Conservation (phyloP, 2,329 filamentous ascomycete genomes). For the Xylariaceae sp. region DNA sequence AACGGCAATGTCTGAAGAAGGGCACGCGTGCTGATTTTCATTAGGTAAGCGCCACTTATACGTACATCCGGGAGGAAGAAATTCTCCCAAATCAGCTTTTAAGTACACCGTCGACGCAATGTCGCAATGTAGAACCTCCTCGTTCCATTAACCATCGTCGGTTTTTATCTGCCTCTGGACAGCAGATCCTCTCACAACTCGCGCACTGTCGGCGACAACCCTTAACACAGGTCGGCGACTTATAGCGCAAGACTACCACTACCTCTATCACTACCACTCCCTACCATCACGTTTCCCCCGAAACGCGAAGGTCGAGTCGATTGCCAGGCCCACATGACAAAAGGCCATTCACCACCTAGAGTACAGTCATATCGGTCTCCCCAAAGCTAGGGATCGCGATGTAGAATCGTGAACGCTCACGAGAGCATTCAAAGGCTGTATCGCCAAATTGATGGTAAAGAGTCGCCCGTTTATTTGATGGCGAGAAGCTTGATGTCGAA, state of each 20-base stretch:
- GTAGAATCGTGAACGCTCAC: conserved; percentile 4
- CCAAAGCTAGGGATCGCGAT: conserved; percentile 15
- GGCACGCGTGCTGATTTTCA: conserved; percentile 22
- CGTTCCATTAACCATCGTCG: conserved; percentile 42
- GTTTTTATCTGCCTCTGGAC: conserved; percentile 33
- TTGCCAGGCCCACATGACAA: conserved; percentile 12
- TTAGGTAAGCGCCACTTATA: conserved; percentile 2
- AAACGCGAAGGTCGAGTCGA: conserved; percentile 9
- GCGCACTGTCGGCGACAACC: too few relatives aligned
- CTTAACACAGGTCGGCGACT: too few relatives aligned
- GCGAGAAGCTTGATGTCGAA: conserved; percentile 87
- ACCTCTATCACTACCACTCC: conserved; percentile 31
- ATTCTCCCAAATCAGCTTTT: conserved; percentile 31
- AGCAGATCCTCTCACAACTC: conserved; percentile 29
- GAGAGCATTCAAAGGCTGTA: conserved; percentile 2
- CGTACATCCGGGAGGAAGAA: background rate
- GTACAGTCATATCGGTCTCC: conserved; percentile 29
- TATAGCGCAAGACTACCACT: conserved; percentile 36
- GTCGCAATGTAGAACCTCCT: conserved; percentile 38
- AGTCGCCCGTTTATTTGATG: conserved; percentile 59
- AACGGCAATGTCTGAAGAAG: background rate
- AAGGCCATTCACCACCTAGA: conserved; percentile 19
- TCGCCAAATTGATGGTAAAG: conserved; percentile 7
- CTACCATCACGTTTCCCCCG: conserved; percentile 11
- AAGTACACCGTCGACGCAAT: conserved; percentile 47